Conservation (phyloP, 768 basidiomycete genomes). For the Pleurotus tuoliensis region DNA sequence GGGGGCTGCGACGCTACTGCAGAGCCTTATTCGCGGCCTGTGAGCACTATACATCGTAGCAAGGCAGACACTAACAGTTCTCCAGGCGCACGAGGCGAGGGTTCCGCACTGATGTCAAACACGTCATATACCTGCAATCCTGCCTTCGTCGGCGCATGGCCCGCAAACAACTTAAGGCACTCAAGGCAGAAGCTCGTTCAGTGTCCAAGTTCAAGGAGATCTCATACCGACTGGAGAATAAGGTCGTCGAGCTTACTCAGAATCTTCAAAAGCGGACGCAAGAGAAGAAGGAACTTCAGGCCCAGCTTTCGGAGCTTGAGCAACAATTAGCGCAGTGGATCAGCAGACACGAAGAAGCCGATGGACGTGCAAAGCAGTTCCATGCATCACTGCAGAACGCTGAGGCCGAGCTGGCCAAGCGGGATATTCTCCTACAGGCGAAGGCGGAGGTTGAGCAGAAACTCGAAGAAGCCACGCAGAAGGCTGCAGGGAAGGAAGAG, state of each 20-base stretch:
- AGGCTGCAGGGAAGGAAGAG: constrained; percentile 79
- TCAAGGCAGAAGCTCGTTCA: constrained; percentile 91
- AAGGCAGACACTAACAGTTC: neutral
- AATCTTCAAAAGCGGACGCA: constrained; percentile 83
- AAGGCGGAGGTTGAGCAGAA: constrained; percentile 80
- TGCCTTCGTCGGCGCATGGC: constrained; percentile 89
- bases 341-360: constrained; percentile 83
- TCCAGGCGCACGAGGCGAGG: constrained; percentile 49
- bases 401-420: constrained; percentile 66
- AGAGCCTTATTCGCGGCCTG: constrained; percentile 87
- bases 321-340: constrained; percentile 84
- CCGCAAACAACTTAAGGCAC: constrained; percentile 74
- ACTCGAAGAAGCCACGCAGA: constrained; percentile 72
- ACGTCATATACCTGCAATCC: constrained; percentile 85
- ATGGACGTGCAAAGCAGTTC: constrained; percentile 67
- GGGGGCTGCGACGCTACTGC: constrained; percentile 68
- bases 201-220: constrained; percentile 99
- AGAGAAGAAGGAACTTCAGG: constrained; percentile 85
- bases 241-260: constrained; percentile 98
- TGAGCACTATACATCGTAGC: constrained; percentile 36
- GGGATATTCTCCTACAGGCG: constrained; percentile 67
- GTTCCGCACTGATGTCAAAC: constrained; percentile 58
- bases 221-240: constrained; percentile 96
- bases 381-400: constrained; percentile 65
- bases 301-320: constrained; percentile 74